Conservation (phyloP, 495 filamentous ascomycete species). For the Hyaloscypha bicolor region DNA sequence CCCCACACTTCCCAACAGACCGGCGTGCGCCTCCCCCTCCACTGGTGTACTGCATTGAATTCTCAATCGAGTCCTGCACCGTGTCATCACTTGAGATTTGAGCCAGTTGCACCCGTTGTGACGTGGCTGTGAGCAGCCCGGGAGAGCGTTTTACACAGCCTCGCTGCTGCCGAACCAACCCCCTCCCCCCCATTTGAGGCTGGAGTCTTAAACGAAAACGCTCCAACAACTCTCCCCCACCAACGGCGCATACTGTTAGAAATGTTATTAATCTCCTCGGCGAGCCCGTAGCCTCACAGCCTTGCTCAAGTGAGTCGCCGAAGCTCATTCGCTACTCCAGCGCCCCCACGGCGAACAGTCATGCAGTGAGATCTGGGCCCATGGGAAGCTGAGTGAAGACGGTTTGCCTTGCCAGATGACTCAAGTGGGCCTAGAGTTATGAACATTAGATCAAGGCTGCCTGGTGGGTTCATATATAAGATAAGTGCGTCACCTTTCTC, state of each 20-base stretch:
- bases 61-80: no score
- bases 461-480: conserved; percentile 13
- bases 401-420: conserved; percentile 10
- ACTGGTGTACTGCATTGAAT: neutral
- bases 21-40: neutral
- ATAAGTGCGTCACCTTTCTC: neutral
- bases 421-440: conserved; percentile 3
- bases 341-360: conserved; percentile 4
- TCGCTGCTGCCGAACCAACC: neutral
- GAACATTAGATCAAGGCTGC: neutral
- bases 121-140: neutral
- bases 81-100: neutral
- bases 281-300: conserved; percentile 12
- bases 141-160: neutral
- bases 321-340: neutral
- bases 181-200: neutral
- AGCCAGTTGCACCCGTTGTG: neutral
- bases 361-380: conserved; percentile 14
- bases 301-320: neutral
- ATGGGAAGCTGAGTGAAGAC: conserved; percentile 2
- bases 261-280: neutral
- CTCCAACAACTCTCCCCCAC: neutral
- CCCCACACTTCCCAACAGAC: neutral
- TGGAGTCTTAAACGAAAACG: neutral
- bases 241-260: neutral